These are phyloP conservation scores for Echinosophora koreensis DNA, from an alignment of 306 rosid genomes.

Conservation along the genomic window DNA sequence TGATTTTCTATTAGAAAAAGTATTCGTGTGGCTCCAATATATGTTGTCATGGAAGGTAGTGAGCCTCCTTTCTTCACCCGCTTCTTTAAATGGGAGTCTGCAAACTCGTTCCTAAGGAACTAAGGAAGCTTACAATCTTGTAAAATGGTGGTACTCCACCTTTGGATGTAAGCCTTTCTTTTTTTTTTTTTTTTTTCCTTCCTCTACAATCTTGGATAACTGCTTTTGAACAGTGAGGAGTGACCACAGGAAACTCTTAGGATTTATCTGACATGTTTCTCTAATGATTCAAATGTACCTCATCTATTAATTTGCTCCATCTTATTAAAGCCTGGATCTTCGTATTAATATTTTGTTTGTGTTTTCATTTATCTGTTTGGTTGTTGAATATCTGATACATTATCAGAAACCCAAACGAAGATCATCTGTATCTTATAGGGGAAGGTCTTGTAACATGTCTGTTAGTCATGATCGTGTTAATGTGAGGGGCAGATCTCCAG, in stretches of 20 bases:
- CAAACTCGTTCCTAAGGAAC: too few species aligned
- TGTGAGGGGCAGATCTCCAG: constrained; percentile 99
- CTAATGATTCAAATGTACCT: constrained; percentile 5
- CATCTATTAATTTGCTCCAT: constrained; percentile 9
- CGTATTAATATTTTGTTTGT: constrained; percentile 26
- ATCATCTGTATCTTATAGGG: constrained; percentile 76
- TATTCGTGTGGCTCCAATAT: constrained; percentile 79
- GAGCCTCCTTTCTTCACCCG: too few species aligned
- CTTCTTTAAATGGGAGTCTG: too few species aligned
- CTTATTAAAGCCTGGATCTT: constrained; percentile 18
- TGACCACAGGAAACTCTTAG: neutral
- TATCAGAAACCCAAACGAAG: constrained; percentile 91
- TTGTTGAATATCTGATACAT: constrained; percentile 44
- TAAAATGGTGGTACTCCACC: constrained; percentile 75
- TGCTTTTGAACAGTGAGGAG: too few species aligned
- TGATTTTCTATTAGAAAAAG: constrained; percentile 81
- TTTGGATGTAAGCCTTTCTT: constrained; percentile 68
- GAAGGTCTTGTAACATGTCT: constrained; percentile 97
- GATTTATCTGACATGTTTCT: neutral
- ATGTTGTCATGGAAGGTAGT: constrained; percentile 80
- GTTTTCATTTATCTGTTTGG: constrained; percentile 42
- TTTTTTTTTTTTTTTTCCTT: constrained; percentile 45
- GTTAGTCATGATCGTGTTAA: constrained; percentile 92
- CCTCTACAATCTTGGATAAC: too few species aligned
- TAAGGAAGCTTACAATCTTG: constrained; percentile 81